phyloP scores from a whole-genome alignment of 257 asterid genomes.

The Solanum commersonii region DNA sequence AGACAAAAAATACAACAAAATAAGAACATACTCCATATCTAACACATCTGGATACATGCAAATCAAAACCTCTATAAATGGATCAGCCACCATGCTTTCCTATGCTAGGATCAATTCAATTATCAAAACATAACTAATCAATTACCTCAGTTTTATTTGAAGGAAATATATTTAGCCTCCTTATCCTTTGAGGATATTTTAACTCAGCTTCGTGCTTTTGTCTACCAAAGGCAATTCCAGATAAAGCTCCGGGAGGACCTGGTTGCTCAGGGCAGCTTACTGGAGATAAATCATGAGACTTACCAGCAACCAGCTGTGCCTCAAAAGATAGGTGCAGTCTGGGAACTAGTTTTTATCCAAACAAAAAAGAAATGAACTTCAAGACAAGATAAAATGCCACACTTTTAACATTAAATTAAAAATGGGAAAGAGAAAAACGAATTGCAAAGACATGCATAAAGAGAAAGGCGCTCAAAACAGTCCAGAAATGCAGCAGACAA shows the following conservation, averaged over 20 bases:
- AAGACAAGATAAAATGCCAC: background rate
- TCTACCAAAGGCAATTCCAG: conserved; percentile 53
- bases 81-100: background rate
- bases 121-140: background rate
- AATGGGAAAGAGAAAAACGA: background rate
- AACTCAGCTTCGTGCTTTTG: conserved; percentile 89
- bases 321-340: conserved; percentile 93
- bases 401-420: background rate
- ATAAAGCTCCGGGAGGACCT: conserved; percentile 42
- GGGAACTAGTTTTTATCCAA: conserved; percentile 45
- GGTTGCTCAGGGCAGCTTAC: conserved; percentile 84
- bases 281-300: conserved; percentile 85
- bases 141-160: conserved; percentile 82
- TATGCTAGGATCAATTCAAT: background rate
- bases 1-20: background rate
- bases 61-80: background rate
- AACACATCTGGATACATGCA: background rate
- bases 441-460: background rate
- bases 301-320: conserved; percentile 91
- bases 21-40: background rate
- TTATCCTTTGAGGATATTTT: conserved; percentile 80
- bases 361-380: conserved; percentile 8
- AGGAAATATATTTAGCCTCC: conserved; percentile 91
- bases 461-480: background rate
- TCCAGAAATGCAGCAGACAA: background rate